These are phyloP conservation scores for Salix caprea DNA, from an alignment of 345 rosid species.

Conservation along the genomic window DNA sequence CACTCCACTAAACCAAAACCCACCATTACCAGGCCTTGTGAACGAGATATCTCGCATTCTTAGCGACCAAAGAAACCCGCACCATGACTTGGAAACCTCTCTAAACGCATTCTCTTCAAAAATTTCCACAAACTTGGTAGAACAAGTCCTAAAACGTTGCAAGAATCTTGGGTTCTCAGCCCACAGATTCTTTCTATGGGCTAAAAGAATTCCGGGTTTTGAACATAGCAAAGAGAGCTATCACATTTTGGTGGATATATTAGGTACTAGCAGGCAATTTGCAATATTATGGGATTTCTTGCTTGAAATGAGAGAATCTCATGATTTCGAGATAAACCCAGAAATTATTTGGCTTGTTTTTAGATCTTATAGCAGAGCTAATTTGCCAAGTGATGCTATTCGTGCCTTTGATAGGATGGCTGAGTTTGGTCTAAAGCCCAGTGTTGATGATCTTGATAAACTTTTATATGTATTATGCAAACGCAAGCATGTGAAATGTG, in stretches of 20 bases:
- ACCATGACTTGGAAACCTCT: slow-evolving; percentile 63
- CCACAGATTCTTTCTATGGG: slow-evolving; percentile 89
- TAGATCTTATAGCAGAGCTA: slow-evolving; percentile 65
- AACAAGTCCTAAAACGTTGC: slow-evolving; percentile 79
- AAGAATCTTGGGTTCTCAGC: slow-evolving; percentile 74
- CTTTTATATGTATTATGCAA: slow-evolving; percentile 62
- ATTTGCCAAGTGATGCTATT: slow-evolving; percentile 63
- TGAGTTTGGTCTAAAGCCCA: slow-evolving; percentile 73
- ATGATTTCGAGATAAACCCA: slow-evolving; percentile 34
- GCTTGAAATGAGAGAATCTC: slow-evolving; percentile 53
- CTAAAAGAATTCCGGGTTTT: slow-evolving; percentile 55
- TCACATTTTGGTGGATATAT: slow-evolving; percentile 63
- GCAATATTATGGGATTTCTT: slow-evolving; percentile 80
- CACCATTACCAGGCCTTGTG: slow-evolving; percentile 41
- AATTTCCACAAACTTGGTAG: slow-evolving; percentile 55
- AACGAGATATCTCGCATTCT: slow-evolving; percentile 68
- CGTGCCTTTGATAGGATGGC: slow-evolving; percentile 71
- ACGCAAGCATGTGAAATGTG: slow-evolving; percentile 54
- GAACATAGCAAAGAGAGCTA: slow-evolving; percentile 53
- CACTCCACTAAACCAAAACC: neutral
- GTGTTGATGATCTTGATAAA: slow-evolving; percentile 56
- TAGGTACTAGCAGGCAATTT: slow-evolving; percentile 60
- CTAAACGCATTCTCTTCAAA: slow-evolving; percentile 42
- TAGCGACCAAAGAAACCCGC: slow-evolving; percentile 72
- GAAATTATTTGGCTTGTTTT: slow-evolving; percentile 70